Conservation (phyloP, 2,329 filamentous ascomycete species). For the Phoma sp. region DNA sequence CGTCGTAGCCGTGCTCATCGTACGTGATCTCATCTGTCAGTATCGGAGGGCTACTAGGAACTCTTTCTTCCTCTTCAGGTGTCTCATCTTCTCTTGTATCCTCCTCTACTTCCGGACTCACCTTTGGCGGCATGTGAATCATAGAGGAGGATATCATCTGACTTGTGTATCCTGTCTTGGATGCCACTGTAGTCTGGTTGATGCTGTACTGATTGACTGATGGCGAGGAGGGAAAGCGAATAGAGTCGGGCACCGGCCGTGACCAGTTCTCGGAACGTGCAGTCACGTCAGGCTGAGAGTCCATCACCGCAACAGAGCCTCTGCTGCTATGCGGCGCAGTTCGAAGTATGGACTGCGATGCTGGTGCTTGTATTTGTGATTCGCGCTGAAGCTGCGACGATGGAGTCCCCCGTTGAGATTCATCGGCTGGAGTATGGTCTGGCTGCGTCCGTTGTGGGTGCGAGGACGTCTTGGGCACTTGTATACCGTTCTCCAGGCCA, state of each 20-base stretch:
- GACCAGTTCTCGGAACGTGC: slow-evolving; percentile 34
- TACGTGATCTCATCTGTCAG: slow-evolving; percentile 28
- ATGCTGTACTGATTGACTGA: slow-evolving; percentile 46
- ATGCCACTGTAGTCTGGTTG: slow-evolving; percentile 43
- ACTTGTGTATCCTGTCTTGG: slow-evolving; percentile 40
- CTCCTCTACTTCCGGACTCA: slow-evolving; percentile 20
- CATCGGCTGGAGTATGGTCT: slow-evolving; percentile 24
- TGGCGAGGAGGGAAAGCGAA: slow-evolving; percentile 48
- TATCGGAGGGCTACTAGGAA: slow-evolving; percentile 49
- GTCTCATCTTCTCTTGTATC: slow-evolving; percentile 18
- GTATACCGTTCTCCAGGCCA: slow-evolving; percentile 32
- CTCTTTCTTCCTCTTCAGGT: slow-evolving; percentile 35
- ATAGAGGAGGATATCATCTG: slow-evolving; percentile 43
- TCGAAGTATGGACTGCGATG: slow-evolving; percentile 27
- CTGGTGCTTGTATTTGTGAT: slow-evolving; percentile 24
- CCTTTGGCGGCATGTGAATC: slow-evolving; percentile 38
- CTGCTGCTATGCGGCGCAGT: slow-evolving; percentile 36
- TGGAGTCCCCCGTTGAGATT: slow-evolving; percentile 28
- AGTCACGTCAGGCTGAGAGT: slow-evolving; percentile 53
- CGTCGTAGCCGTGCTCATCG: slow-evolving; percentile 38
- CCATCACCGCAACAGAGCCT: slow-evolving; percentile 52
- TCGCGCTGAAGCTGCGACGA: slow-evolving; percentile 32
- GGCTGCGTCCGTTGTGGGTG: slow-evolving; percentile 40
- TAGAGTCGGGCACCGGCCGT: slow-evolving; percentile 27
- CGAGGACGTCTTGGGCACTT: slow-evolving; percentile 50